Evolutionary conservation across 2,329 filamentous ascomycete species (phyloP).

Genomic region (Podosphaera leucotricha): DNA sequence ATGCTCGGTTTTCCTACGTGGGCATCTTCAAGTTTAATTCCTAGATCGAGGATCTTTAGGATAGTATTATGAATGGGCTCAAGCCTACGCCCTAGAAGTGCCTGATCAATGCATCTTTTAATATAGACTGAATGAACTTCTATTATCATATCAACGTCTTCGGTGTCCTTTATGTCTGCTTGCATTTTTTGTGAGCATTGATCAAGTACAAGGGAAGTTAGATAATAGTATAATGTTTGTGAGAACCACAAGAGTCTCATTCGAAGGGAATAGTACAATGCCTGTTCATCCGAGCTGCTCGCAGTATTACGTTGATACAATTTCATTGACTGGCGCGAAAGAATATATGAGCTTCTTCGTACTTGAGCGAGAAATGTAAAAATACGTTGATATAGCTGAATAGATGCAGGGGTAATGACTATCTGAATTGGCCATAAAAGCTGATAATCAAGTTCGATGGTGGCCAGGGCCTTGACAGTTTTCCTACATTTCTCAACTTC

Average conservation of each 20-base stretch:
- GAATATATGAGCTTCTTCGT: conserved; percentile 41
- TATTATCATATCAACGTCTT: conserved; percentile 66
- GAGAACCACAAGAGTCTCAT: conserved; percentile 57
- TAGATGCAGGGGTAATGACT: conserved; percentile 41
- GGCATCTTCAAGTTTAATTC: conserved; percentile 42
- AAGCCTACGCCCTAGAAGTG: conserved; percentile 45
- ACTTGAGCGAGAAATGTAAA: conserved; percentile 60
- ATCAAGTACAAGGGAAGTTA: conserved; percentile 48
- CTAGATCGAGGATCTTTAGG: conserved; percentile 53
- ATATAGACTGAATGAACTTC: conserved; percentile 40
- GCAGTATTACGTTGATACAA: conserved; percentile 19
- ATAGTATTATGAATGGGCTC: conserved; percentile 48
- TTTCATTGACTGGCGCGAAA: conserved; percentile 31
- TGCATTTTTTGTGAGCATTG: conserved; percentile 33
- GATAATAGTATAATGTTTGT: conserved; percentile 49
- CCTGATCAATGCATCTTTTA: conserved; percentile 37
- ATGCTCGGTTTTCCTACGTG: conserved; percentile 19
- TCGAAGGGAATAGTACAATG: conserved; percentile 35
- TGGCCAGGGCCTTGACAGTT: conserved; percentile 38
- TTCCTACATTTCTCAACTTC: conserved; percentile 24
- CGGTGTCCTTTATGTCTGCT: conserved; percentile 30
- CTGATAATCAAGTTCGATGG: conserved; percentile 42
- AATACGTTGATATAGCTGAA: conserved; percentile 44
- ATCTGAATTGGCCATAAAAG: conserved; percentile 46
- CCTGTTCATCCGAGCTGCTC: conserved; percentile 20